Base-by-base conservation (phyloP, 805 yeast species). In the Cyberlindnera samutprakarnensis region DNA sequence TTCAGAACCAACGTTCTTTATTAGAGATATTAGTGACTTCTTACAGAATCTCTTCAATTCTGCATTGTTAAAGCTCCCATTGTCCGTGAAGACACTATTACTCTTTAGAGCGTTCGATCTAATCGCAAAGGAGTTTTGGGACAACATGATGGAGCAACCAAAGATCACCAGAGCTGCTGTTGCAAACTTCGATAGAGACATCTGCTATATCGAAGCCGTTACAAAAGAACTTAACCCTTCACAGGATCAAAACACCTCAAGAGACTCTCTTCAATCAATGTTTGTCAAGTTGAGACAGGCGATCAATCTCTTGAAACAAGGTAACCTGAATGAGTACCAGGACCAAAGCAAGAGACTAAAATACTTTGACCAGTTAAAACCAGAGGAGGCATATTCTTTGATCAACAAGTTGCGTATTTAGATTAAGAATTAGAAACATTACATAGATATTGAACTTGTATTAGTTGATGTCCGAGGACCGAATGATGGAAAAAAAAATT, bases 91-190 rank as follows among this genome's bases (percentile, higher is more conserved):
- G 44, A 77, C 90, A 4, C 61, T 87, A 38, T 72, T 94, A n/a
- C 70, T 88, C 38, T 77, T 86, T 43, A 72, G 94, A 50, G 86
- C 90, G 18, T 85, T 84, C 53, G 97, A 88, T 59, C 77, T 82
- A 42, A 70, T 92, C 38, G 77, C 94, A 0, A 72, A 78, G 25
- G 73, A 78, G 39, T 73, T 90, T 53, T 62, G 82, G 39, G 66
- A 68, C 27, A 63, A 77, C 7, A 62, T 88, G 38, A 62, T 75
- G 27, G 57, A 66, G 23, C 68, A 69, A 14, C 71, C 76, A 1
- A 69, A 67, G 2, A 53, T 63, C 3, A 53, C 61, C 9, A 75
- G 74, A 43, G 76, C 86, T 14, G 62, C 65, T 15, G 80, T 90
- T 0, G 61, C 78, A 6, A 88, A 87, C 54, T 88, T 90, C 53